These are phyloP conservation scores for Amanita brunnescens DNA, from an alignment of 768 basidiomycete genomes.

Conservation along the genomic window DNA sequence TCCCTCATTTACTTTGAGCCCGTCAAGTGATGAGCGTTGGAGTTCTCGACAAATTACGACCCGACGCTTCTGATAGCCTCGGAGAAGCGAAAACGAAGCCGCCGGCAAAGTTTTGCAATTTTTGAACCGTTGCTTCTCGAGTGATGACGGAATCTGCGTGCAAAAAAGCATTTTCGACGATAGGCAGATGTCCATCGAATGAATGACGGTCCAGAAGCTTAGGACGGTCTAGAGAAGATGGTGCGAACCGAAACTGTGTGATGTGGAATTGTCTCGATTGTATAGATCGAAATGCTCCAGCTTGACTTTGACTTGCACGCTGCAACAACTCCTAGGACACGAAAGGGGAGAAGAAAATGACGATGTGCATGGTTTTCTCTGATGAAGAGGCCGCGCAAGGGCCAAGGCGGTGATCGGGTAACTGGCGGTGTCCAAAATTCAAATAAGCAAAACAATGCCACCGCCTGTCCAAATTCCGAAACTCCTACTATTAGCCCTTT, in stretches of 20 bases:
- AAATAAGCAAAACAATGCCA: no score
- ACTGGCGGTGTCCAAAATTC: no score
- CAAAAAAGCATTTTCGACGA: neutral
- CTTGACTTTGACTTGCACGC: neutral
- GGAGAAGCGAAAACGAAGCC: neutral
- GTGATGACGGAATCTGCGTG: neutral
- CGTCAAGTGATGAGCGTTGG: neutral
- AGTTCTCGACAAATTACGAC: neutral
- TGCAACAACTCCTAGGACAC: no score
- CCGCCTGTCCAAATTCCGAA: no score
- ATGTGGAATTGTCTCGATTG: neutral
- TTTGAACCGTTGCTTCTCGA: neutral
- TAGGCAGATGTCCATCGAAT: neutral
- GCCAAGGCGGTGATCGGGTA: neutral
- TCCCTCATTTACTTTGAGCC: neutral
- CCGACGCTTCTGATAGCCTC: neutral
- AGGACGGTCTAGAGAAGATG: neutral
- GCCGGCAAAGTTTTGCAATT: neutral
- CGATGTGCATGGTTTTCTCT: no score
- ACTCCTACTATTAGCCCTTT: no score
- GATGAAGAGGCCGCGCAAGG: no score
- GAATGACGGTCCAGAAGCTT: neutral
- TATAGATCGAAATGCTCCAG: neutral
- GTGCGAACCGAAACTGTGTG: neutral
- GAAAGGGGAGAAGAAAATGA: no score